Conservation (phyloP, 2,329 filamentous ascomycete species). For the Stenocarpella maydis region DNA sequence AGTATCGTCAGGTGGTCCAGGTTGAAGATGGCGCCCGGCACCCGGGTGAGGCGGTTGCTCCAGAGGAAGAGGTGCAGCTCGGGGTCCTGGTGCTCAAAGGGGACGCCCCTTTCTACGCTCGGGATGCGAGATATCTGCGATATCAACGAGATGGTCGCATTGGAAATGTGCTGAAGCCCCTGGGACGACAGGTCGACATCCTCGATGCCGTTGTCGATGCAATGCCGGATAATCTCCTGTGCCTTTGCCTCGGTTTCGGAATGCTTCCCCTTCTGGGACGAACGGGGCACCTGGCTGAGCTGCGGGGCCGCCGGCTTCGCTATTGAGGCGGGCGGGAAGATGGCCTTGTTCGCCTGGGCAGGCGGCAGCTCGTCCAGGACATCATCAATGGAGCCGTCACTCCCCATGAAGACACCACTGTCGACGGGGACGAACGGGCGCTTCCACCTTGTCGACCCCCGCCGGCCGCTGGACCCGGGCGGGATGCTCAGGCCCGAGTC, state of each 20-base stretch:
- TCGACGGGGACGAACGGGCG: constrained; percentile 69
- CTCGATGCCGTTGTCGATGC: constrained; percentile 67
- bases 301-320: neutral
- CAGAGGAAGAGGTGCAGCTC: constrained; percentile 68
- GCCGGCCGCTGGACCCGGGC: constrained; percentile 26
- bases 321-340: constrained; percentile 1
- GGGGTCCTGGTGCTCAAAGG: constrained; percentile 67
- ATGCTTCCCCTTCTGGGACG: constrained; percentile 2
- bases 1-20: constrained; percentile 70
- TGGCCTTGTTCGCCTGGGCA: neutral
- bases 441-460: constrained; percentile 49
- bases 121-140: constrained; percentile 63
- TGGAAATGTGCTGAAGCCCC: constrained; percentile 61
- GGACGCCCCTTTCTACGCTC: constrained; percentile 61
- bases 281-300: constrained; percentile 12
- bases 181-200: constrained; percentile 68
- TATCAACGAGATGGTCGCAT: constrained; percentile 65
- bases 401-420: constrained; percentile 72
- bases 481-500: constrained; percentile 32
- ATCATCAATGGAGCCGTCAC: constrained; percentile 59
- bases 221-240: constrained; percentile 56
- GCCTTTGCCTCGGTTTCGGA: constrained; percentile 48
- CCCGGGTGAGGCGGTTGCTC: constrained; percentile 62
- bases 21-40: constrained; percentile 69
- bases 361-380: constrained; percentile 51